Evolutionary conservation across 1,284 basidiomycete genomes (phyloP), one percentile per base, ranked within the genome.

Genomic region (Tilletiaria anomala): DNA sequence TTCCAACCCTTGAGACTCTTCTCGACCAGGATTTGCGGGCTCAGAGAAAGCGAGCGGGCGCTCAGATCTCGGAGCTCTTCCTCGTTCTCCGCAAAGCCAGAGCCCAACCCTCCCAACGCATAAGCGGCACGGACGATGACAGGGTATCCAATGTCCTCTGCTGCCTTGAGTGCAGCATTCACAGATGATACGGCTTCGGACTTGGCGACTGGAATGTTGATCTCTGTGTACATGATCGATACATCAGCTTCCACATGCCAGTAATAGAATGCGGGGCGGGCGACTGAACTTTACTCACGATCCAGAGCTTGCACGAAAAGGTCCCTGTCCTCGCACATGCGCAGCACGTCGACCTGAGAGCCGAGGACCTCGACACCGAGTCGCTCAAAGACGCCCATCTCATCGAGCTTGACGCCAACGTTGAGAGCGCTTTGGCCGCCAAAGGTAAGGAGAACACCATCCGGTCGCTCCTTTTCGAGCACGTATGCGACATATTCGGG

Each of bases 1-100:
- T 97, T 99, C 93, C 93, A 99, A 35, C 93, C 93, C 71, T 96
- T 96, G 79, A 99, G 83, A 61, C 83, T 88, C 56, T 88, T 84
- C 70, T 97, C 93, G 56, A 97, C 89, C 43, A 99, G 76, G 37
- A 97, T 86, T 70, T 97, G 93, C 37, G 93, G 93, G 57, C 80
- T 84, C 26, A 96, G 74, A 66, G 79, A 81, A 47, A 99, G 76
- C 65, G 82, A 80, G 70, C 83, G 89, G 29, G 93, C 89, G 40
- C 86, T 78, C 17, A 99, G 74, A 70, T 97, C 89, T 44, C 88
- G 81, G 44, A 99, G 73, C 73, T 97, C 91, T 51, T 96, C 85
- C 21, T 87, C 76, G 68, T 96, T 79, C 65, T 94, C 80, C 39
- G 93, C 93, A 64, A 99, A 99, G 45, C 93, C 93, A 58, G 91